Percentiles rank a stretch among this genome's conserved stretches.
Evolutionary conservation across 768 basidiomycete genomes (phyloP).

Genomic region (Pleurotus sapidus): DNA sequence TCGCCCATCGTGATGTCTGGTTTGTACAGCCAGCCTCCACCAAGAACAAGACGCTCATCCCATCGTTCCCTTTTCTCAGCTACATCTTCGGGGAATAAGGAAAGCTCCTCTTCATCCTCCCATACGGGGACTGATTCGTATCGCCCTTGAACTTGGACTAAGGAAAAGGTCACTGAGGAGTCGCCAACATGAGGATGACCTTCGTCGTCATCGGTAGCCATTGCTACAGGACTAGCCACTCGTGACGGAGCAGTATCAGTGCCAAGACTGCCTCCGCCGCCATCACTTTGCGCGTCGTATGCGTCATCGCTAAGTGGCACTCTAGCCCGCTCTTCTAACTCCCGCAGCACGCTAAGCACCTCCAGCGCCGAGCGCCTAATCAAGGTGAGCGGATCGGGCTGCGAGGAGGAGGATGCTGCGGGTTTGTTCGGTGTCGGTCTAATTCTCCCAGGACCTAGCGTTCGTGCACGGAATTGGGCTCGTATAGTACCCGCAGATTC

Average conservation of each 20-base stretch:
- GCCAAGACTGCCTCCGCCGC: slow-evolving; percentile 25
- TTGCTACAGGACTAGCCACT: slow-evolving; percentile 37
- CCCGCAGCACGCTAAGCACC: slow-evolving; percentile 75
- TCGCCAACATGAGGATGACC: slow-evolving; percentile 45
- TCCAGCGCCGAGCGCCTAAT: slow-evolving; percentile 82
- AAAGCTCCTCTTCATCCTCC: slow-evolving; percentile 64
- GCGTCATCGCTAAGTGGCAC: slow-evolving; percentile 77
- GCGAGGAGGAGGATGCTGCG: slow-evolving; percentile 11
- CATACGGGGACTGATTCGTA: slow-evolving; percentile 71
- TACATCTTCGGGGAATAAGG: slow-evolving; percentile 36
- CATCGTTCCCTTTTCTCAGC: slow-evolving; percentile 68
- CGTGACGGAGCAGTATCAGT: slow-evolving; percentile 25
- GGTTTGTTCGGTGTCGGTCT: slow-evolving; percentile 10
- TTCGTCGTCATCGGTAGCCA: slow-evolving; percentile 27
- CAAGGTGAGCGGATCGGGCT: slow-evolving; percentile 58
- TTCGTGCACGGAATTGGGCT: slow-evolving; percentile 56
- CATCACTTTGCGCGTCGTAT: slow-evolving; percentile 81
- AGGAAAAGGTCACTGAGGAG: slow-evolving; percentile 62
- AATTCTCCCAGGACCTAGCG: slow-evolving; percentile 18
- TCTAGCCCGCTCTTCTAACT: slow-evolving; percentile 76
- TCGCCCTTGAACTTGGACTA: slow-evolving; percentile 67
- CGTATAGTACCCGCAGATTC: slow-evolving; percentile 58
- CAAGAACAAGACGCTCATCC: slow-evolving; percentile 80
- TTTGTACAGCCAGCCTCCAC: slow-evolving; percentile 80
- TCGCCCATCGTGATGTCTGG: slow-evolving; percentile 58